phyloP scores from a whole-genome alignment of 371 early-diverging fungal genomes.

The Dichotomocladium elegans region DNA sequence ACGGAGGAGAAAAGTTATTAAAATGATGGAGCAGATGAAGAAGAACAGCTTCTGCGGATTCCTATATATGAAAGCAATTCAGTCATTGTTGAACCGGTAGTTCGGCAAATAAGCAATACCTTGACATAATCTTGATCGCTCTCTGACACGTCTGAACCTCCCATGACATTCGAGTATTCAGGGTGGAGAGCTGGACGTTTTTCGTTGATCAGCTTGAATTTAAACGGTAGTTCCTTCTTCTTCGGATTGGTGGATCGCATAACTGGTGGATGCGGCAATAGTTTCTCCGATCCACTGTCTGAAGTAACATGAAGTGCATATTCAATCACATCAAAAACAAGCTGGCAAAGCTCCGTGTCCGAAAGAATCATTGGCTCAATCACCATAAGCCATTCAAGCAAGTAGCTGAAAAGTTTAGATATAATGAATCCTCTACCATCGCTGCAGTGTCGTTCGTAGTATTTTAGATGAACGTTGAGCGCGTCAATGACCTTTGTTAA shows the following conservation, averaged over 20 bases:
- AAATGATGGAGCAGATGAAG: slow-evolving; percentile 53
- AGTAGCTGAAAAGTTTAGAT: slow-evolving; percentile 64
- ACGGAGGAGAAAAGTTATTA: slow-evolving; percentile 51
- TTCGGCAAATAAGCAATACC: no score
- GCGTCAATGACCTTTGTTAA: slow-evolving; percentile 66
- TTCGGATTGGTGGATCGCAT: slow-evolving; percentile 9
- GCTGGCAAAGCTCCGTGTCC: slow-evolving; percentile 58
- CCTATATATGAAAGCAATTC: no score
- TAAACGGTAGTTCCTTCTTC: slow-evolving; percentile 38
- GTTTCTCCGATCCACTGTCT: slow-evolving; percentile 54
- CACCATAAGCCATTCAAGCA: slow-evolving; percentile 78
- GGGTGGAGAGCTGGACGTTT: slow-evolving; percentile 32
- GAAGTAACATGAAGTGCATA: slow-evolving; percentile 44
- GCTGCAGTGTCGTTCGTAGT: slow-evolving; percentile 43
- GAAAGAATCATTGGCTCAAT: slow-evolving; percentile 57
- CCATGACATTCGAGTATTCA: slow-evolving; percentile 15
- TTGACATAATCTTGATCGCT: slow-evolving; percentile 45
- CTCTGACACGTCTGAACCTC: slow-evolving; percentile 18
- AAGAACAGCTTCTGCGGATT: slow-evolving; percentile 50
- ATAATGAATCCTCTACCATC: slow-evolving; percentile 54
- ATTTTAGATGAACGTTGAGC: slow-evolving; percentile 63
- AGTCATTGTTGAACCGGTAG: no score
- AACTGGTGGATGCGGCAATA: slow-evolving; percentile 38
- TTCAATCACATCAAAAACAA: slow-evolving; percentile 75
- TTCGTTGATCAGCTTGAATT: slow-evolving; percentile 38